Percentiles rank a stretch among this genome's conserved stretches.
Evolutionary conservation across 1,284 basidiomycete species (phyloP).

Genomic region (Heterobasidion parviporum): DNA sequence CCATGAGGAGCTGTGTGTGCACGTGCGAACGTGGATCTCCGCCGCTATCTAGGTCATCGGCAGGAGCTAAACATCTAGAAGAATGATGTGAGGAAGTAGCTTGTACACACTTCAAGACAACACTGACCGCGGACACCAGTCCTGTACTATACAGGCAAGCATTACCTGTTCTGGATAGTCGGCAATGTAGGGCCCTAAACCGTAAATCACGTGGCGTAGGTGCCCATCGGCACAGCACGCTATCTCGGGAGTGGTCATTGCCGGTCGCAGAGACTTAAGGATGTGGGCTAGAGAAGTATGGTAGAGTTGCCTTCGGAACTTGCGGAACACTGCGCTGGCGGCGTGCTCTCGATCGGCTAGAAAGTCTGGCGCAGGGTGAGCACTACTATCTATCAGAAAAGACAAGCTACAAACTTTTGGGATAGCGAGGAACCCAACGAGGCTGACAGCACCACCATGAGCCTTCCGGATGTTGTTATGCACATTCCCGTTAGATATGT

Average conservation of each 20-base stretch:
- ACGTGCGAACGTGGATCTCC: not conserved
- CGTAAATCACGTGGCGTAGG: too few relatives aligned
- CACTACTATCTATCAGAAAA: too few relatives aligned
- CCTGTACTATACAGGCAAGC: not conserved
- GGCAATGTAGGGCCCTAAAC: too few relatives aligned
- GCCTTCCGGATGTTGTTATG: conserved; percentile 9
- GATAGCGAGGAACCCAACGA: conserved; percentile 12
- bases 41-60: not conserved
- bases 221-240: too few relatives aligned
- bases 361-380: too few relatives aligned
- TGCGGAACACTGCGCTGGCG: not conserved
- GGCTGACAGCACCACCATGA: conserved; percentile 11
- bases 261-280: too few relatives aligned
- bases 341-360: too few relatives aligned
- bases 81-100: not conserved
- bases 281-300: too few relatives aligned
- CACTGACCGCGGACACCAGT: conserved; percentile 3
- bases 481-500: conserved; percentile 8
- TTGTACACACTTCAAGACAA: too few relatives aligned
- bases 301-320: not conserved
- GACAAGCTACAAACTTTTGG: conserved; percentile 6
- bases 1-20: not conserved
- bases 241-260: too few relatives aligned
- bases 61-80: not conserved
- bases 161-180: too few relatives aligned